These are phyloP conservation scores for Ophiostoma montium DNA, from an alignment of 2,329 filamentous ascomycete genomes.

Conservation along the genomic window DNA sequence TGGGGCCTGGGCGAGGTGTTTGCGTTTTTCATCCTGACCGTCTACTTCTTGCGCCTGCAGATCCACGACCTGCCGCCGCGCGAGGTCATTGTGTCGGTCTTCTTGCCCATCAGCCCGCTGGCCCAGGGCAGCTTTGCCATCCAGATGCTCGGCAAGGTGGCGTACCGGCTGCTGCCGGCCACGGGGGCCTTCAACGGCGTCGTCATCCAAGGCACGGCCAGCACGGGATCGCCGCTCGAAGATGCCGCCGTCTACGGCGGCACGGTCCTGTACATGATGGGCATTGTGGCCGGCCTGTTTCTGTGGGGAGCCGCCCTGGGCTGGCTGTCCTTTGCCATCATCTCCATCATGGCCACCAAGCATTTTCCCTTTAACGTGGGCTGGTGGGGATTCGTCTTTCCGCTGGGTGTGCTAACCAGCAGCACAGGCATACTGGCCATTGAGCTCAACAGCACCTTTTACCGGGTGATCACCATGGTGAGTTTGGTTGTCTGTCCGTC, in stretches of 20 bases:
- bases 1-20: slow-evolving; percentile 50
- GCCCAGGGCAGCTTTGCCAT: slow-evolving; percentile 45
- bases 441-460: slow-evolving; percentile 29
- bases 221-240: slow-evolving; percentile 21
- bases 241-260: slow-evolving; percentile 27
- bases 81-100: slow-evolving; percentile 49
- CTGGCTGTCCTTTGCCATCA: slow-evolving; percentile 22
- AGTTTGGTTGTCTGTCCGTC: neutral
- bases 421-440: slow-evolving; percentile 26
- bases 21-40: slow-evolving; percentile 46
- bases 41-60: slow-evolving; percentile 57
- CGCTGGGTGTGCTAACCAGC: slow-evolving; percentile 25
- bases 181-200: slow-evolving; percentile 24
- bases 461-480: slow-evolving; percentile 23
- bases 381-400: slow-evolving; percentile 27
- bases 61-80: slow-evolving; percentile 51
- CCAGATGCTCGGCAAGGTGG: slow-evolving; percentile 27
- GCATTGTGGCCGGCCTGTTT: slow-evolving; percentile 24
- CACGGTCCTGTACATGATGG: slow-evolving; percentile 39
- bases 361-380: slow-evolving; percentile 25
- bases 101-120: slow-evolving; percentile 47
- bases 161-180: slow-evolving; percentile 19
- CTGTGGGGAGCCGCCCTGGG: slow-evolving; percentile 23
- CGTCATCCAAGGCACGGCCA: neutral
- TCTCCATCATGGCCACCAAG: slow-evolving; percentile 19